A percentile compares a stretch with the other conserved stretches of the same genome.
phyloP scores from a whole-genome alignment of 2,329 filamentous ascomycete species.

The Ploettnerulaceae sp. region DNA sequence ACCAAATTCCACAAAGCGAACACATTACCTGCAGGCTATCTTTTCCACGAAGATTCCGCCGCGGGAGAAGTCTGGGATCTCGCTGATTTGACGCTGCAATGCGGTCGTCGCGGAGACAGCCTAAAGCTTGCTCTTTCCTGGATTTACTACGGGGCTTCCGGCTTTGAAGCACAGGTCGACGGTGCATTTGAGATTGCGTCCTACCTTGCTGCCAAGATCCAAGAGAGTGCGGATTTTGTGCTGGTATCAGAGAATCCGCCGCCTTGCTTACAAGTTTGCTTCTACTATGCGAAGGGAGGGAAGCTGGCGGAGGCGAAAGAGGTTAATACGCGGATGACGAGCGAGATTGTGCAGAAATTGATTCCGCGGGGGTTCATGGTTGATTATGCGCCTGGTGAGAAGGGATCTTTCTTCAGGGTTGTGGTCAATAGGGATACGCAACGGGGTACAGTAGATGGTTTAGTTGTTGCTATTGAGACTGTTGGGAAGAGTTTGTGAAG shows the following conservation, averaged over 20 bases:
- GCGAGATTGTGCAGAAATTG: slow-evolving; percentile 48
- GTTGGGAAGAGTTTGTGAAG: slow-evolving; percentile 17
- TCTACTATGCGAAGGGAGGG: slow-evolving; percentile 70
- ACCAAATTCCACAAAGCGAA: slow-evolving; percentile 76
- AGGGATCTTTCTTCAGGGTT: slow-evolving; percentile 63
- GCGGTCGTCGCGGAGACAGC: slow-evolving; percentile 78
- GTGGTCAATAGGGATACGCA: slow-evolving; percentile 61
- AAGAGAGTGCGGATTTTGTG: slow-evolving; percentile 53
- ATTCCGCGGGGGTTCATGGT: slow-evolving; percentile 63
- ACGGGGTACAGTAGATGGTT: slow-evolving; percentile 55
- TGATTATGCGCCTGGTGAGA: slow-evolving; percentile 47
- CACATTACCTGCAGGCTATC: slow-evolving; percentile 79
- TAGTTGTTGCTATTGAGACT: slow-evolving; percentile 53
- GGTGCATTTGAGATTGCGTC: slow-evolving; percentile 66
- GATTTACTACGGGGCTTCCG: slow-evolving; percentile 78
- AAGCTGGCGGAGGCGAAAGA: slow-evolving; percentile 38
- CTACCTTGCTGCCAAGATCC: slow-evolving; percentile 60
- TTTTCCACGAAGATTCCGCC: slow-evolving; percentile 62
- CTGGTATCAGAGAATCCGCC: slow-evolving; percentile 73
- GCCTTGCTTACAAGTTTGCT: slow-evolving; percentile 90
- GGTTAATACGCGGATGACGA: slow-evolving; percentile 52
- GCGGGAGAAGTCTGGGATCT: slow-evolving; percentile 71
- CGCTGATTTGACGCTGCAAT: slow-evolving; percentile 89
- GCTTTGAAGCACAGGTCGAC: slow-evolving; percentile 68
- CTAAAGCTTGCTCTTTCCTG: slow-evolving; percentile 85